Evolutionary conservation across 192 early-diverging fungal genomes (phyloP).

Genomic region (Helicostylum pulchrum): DNA sequence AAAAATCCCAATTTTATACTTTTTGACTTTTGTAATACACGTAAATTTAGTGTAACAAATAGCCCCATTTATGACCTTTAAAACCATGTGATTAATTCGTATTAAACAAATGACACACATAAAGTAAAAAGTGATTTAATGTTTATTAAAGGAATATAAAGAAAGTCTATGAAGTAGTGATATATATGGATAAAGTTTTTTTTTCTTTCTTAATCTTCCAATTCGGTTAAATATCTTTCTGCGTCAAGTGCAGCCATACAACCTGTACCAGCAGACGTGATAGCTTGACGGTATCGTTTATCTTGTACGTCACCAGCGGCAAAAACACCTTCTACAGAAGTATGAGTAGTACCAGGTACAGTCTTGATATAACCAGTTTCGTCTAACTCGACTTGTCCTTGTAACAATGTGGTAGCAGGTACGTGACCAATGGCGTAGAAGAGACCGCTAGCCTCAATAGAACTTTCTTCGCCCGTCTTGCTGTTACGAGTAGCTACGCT

Average conservation of each 20-base stretch:
- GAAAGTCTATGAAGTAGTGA: neutral
- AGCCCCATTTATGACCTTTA: neutral
- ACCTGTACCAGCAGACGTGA: constrained; percentile 94
- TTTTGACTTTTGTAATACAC: neutral
- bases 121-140: neutral
- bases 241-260: constrained; percentile 98
- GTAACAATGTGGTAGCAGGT: constrained; percentile 77
- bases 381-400: constrained; percentile 79
- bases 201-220: neutral
- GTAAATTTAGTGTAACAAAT: neutral
- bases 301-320: constrained; percentile 98
- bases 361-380: constrained; percentile 86
- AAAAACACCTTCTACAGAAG: constrained; percentile 90
- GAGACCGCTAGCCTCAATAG: constrained; percentile 83
- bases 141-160: neutral
- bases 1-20: neutral
- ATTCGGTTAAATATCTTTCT: constrained; percentile 90
- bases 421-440: constrained; percentile 98
- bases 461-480: constrained; percentile 58
- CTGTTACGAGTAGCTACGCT: constrained; percentile 75
- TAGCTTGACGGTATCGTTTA: constrained; percentile 92
- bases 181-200: neutral
- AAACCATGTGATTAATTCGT: too few relatives aligned
- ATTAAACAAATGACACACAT: too few relatives aligned
- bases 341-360: constrained; percentile 73